Conservation (phyloP, 192 early-diverging fungal species). For the Coemansia sp. region DNA sequence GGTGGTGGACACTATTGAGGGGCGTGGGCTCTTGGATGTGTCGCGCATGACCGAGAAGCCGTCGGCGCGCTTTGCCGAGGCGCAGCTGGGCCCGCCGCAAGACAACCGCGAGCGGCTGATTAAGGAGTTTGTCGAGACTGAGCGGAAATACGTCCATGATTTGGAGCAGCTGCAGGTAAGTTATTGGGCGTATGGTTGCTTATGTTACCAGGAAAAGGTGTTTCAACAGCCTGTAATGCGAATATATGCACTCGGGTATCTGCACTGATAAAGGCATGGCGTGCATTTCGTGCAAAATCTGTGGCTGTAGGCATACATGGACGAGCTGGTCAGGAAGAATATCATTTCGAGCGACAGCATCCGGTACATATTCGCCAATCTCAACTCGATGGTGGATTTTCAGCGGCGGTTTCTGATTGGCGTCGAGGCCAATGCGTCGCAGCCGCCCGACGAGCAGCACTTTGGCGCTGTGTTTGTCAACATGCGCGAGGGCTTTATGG, state of each 20-base stretch:
- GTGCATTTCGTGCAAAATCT: too few species aligned
- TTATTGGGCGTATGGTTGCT: not conserved
- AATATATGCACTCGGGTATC: too few species aligned
- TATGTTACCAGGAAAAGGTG: too few species aligned
- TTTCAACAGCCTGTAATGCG: too few species aligned
- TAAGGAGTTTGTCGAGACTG: conserved; percentile 88
- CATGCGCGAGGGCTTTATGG: conserved; percentile 75
- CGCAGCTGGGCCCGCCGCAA: conserved; percentile 61
- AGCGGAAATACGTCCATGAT: conserved; percentile 87
- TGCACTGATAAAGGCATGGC: too few species aligned
- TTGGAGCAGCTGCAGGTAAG: conserved; percentile 77
- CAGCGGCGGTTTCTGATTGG: conserved; percentile 91
- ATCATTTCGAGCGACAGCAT: conserved; percentile 77
- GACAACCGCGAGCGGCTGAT: conserved; percentile 88
- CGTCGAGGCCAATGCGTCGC: conserved; percentile 77
- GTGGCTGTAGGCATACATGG: conserved; percentile 64
- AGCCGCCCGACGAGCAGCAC: conserved; percentile 75
- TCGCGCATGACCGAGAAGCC: conserved; percentile 41
- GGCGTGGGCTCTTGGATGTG: conserved; percentile 45
- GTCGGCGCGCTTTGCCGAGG: conserved; percentile 54
- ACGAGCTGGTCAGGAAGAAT: conserved; percentile 66
- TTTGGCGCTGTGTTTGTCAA: conserved; percentile 85
- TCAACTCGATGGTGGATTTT: conserved; percentile 92
- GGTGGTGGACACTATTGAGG: conserved; percentile 76
- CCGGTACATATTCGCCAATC: conserved; percentile 86